Evolutionary conservation across 23 red algal genomes (phyloP), one percentile per base, ranked within the genome.

Genomic region (Gracilaria caudata): DNA sequence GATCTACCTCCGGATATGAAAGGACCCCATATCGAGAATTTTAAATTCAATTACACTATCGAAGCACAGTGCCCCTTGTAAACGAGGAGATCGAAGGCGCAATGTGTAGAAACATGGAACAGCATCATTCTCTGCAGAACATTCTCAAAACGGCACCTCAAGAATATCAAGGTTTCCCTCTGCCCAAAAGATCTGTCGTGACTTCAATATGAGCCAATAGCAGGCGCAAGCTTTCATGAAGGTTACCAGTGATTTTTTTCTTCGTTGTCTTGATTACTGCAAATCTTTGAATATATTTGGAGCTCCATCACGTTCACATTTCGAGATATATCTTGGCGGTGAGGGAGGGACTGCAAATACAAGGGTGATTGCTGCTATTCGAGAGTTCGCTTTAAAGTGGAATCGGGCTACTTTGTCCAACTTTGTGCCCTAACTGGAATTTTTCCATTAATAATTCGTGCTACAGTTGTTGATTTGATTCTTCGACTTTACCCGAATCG

Each of bases 321-420:
- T 46, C 11, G 6, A 39, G 3, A 73, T 35, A 7, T 73, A 46
- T 34, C 68, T 73, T 23, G 34, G 68, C 4, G 34, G 34, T 7
- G 68, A 73, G 34, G 34, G 28, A 37, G 68, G 68, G 34, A 73
- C 68, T 13, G 68, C 9, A n/a, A 73, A 73, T 6, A 9, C 68
- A 7, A 39, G 68, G 21, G 26, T 39, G 6, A 73, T 73, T 13
- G 7, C 34, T 9, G 68, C 68, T 46, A 5, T 73, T 6, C 23
- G 34, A 46, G 34, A 73, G 4, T 46, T 73, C 28, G 34, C 68
- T 5, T 10, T 9, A 7, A 4, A 6, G 33, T 73, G 68, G 68
- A 43, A 46, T 73, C 4, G 28, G 21, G 11, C 7, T 10, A 46
- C 7, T 39, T 5, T 9, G 40, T 73, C 20, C 68, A 23, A 39